A percentile compares a stretch with the other conserved stretches of the same genome.
Conservation (phyloP, 371 early-diverging fungal genomes). For the Encephalitozoon cuniculi region DNA sequence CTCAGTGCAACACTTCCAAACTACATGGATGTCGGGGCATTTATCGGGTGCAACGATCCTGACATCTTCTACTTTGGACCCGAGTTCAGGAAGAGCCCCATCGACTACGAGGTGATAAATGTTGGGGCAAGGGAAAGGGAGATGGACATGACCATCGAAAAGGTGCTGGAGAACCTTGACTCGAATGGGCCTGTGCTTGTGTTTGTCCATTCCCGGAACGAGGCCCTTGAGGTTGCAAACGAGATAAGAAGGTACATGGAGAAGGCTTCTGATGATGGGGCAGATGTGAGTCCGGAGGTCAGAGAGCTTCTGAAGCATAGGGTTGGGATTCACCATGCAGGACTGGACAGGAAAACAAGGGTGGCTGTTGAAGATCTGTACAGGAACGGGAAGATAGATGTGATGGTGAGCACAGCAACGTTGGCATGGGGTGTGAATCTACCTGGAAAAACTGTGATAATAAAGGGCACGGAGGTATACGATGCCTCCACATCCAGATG, state of each 20-base stretch:
- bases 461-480: slow-evolving; percentile 8
- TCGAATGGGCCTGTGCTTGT: slow-evolving; percentile 2
- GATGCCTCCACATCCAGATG: background rate
- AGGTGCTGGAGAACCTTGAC: slow-evolving; percentile 2
- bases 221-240: slow-evolving; percentile 9
- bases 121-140: slow-evolving; percentile 13
- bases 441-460: slow-evolving; percentile 38
- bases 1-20: slow-evolving; percentile 46
- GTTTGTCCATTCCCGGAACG: slow-evolving; percentile 30
- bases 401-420: slow-evolving; percentile 39
- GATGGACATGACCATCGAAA: background rate
- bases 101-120: slow-evolving; percentile 25
- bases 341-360: slow-evolving; percentile 17
- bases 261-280: background rate
- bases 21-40: slow-evolving; percentile 30
- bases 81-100: slow-evolving; percentile 10
- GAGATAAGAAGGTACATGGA: background rate
- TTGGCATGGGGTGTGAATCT: slow-evolving; percentile 47
- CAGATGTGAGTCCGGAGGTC: background rate
- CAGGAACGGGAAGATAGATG: slow-evolving; percentile 8
- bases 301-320: slow-evolving; percentile 9
- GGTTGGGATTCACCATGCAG: slow-evolving; percentile 36
- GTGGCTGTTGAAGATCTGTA: slow-evolving; percentile 21
- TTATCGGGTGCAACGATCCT: slow-evolving; percentile 3
- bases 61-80: slow-evolving; percentile 43